These are phyloP conservation scores for Musa balbisiana DNA, from an alignment of 202 grass and related monocot genomes.

Conservation along the genomic window DNA sequence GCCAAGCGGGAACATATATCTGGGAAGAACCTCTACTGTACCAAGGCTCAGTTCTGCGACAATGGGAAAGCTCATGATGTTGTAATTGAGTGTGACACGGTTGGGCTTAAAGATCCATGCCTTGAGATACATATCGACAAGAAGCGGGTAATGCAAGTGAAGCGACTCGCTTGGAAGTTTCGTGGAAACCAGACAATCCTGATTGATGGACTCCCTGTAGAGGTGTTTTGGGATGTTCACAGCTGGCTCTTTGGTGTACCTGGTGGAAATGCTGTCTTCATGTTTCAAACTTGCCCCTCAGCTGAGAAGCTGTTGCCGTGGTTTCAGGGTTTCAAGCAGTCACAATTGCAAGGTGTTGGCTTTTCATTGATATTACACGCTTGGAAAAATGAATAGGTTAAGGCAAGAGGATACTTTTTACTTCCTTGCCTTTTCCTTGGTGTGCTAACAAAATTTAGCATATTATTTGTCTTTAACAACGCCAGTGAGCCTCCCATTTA, in stretches of 20 bases:
- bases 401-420: background rate
- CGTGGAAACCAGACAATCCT: slow-evolving; percentile 17
- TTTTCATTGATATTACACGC: slow-evolving; percentile 15
- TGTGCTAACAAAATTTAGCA: slow-evolving; percentile 1
- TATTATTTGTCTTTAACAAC: background rate
- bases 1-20: slow-evolving; percentile 8
- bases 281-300: slow-evolving; percentile 6
- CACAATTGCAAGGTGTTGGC: background rate
- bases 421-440: background rate
- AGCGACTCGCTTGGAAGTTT: slow-evolving; percentile 10
- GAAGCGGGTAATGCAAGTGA: slow-evolving; percentile 14
- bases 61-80: slow-evolving; percentile 12
- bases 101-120: slow-evolving; percentile 4
- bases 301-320: slow-evolving; percentile 10
- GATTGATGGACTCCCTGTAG: slow-evolving; percentile 1
- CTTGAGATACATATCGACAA: slow-evolving; percentile 5
- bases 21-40: slow-evolving; percentile 3
- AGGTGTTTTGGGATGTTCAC: slow-evolving; percentile 20
- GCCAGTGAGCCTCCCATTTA: background rate
- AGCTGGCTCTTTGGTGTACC: slow-evolving; percentile 4
- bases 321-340: background rate
- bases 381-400: slow-evolving; percentile 16
- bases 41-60: slow-evolving; percentile 13
- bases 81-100: background rate
- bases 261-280: slow-evolving; percentile 5